phyloP scores from a whole-genome alignment of 306 rosid genomes.

The Begonia peltatifolia region DNA sequence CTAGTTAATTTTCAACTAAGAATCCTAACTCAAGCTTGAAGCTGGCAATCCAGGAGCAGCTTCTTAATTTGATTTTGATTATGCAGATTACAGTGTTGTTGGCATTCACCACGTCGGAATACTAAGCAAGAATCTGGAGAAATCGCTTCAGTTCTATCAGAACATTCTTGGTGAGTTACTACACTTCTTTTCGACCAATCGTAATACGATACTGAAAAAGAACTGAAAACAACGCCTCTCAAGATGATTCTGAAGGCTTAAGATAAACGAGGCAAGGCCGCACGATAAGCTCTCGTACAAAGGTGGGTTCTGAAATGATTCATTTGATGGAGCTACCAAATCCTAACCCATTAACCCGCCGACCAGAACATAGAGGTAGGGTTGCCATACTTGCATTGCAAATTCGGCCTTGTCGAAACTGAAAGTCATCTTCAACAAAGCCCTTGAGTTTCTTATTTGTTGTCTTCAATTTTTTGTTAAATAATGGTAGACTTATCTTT shows the following conservation, averaged over 20 bases:
- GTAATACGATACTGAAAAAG: neutral
- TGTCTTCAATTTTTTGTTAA: too few relatives aligned
- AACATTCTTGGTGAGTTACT: conserved; percentile 58
- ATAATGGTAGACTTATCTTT: too few relatives aligned
- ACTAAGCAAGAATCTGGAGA: conserved; percentile 69
- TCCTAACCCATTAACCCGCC: conserved; percentile 80
- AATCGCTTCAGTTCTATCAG: conserved; percentile 70
- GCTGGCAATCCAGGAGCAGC: neutral
- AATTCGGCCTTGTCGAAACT: conserved; percentile 66
- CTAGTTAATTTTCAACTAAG: too few relatives aligned
- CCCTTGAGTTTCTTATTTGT: conserved; percentile 28
- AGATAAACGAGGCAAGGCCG: conserved; percentile 93
- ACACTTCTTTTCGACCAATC: neutral
- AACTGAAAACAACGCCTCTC: neutral
- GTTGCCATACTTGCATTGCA: conserved; percentile 77
- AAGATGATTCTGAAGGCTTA: conserved; percentile 34
- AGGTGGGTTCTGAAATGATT: conserved; percentile 95
- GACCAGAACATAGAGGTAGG: conserved; percentile 89
- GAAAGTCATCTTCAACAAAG: conserved; percentile 58
- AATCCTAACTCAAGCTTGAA: neutral
- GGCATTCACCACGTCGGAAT: conserved; percentile 83
- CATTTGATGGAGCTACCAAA: conserved; percentile 98
- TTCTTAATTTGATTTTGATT: too few relatives aligned
- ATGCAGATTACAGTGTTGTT: conserved; percentile 70
- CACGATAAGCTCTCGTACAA: conserved; percentile 85